Conservation (phyloP, 768 basidiomycete genomes). For the Scleroderma citrinum region DNA sequence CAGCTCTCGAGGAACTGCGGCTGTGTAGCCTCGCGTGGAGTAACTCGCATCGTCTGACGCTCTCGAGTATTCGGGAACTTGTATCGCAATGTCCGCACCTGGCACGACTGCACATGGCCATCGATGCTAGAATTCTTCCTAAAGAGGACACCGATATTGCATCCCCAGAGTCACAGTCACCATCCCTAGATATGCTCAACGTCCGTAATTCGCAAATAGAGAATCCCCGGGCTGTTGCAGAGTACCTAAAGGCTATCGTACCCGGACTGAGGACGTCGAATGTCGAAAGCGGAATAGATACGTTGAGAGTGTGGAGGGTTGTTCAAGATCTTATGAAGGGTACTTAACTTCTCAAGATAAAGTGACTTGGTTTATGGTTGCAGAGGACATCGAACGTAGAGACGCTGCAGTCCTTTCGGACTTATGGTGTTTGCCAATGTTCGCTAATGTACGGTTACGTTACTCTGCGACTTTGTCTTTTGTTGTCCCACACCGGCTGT, state of each 20-base stretch:
- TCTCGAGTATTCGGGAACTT: conserved; percentile 18
- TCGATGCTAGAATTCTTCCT: conserved; percentile 16
- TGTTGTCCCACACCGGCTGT: too few relatives aligned
- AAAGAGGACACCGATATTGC: not conserved
- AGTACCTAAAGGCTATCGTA: conserved; percentile 18
- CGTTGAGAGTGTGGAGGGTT: not conserved
- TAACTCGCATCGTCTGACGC: conserved; percentile 11
- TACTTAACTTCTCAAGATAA: too few relatives aligned
- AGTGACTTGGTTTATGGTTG: too few relatives aligned
- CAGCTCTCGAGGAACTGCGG: conserved; percentile 18
- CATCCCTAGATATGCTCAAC: conserved; percentile 19
- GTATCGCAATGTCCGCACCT: conserved; percentile 14
- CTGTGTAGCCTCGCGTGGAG: conserved; percentile 26
- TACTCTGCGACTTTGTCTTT: too few relatives aligned
- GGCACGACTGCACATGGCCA: conserved; percentile 15
- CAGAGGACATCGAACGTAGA: too few relatives aligned
- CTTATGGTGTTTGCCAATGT: too few relatives aligned
- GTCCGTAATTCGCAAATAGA: conserved; percentile 24
- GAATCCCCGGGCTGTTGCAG: conserved; percentile 20
- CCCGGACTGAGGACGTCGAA: conserved; percentile 15
- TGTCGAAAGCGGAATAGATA: not conserved
- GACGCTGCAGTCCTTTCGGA: too few relatives aligned
- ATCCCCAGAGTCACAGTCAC: not conserved
- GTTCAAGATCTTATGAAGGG: not conserved
- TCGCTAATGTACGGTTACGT: too few relatives aligned